Conservation (phyloP, 116 monocot genomes). For the Papilionanthe hybrid region DNA sequence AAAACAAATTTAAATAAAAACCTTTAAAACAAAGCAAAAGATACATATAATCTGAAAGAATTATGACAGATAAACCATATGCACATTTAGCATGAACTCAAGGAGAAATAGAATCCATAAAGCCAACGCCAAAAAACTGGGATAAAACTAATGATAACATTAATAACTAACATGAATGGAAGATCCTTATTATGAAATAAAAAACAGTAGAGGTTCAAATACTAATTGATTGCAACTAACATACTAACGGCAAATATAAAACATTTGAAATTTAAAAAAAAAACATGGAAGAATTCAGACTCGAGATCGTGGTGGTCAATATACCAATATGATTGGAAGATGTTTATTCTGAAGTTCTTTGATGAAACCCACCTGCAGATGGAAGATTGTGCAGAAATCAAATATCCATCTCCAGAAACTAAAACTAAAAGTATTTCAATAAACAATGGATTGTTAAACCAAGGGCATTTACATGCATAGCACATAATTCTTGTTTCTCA, state of each 20-base stretch:
- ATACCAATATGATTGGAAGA: conserved; percentile 45
- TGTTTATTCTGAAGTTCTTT: conserved; percentile 40
- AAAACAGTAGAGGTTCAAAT: neutral
- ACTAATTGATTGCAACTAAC: neutral
- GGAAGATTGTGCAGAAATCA: neutral
- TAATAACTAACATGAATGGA: neutral
- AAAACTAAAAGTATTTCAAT: neutral
- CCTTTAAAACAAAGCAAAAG: conserved; percentile 35
- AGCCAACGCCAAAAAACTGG: neutral
- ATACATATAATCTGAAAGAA: neutral
- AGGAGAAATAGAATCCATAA: neutral
- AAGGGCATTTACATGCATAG: neutral
- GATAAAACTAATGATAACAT: neutral
- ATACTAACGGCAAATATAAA: neutral
- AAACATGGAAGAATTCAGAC: neutral
- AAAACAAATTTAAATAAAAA: neutral
- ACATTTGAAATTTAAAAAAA: neutral
- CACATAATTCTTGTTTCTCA: no score
- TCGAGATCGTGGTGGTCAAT: conserved; percentile 2
- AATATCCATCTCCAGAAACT: neutral
- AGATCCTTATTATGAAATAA: neutral
- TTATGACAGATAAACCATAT: neutral
- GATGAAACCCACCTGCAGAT: conserved; percentile 75
- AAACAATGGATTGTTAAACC: neutral
- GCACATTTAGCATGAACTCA: neutral